Conservation (phyloP, 495 filamentous ascomycete genomes). For the Neurospora intermedia region DNA sequence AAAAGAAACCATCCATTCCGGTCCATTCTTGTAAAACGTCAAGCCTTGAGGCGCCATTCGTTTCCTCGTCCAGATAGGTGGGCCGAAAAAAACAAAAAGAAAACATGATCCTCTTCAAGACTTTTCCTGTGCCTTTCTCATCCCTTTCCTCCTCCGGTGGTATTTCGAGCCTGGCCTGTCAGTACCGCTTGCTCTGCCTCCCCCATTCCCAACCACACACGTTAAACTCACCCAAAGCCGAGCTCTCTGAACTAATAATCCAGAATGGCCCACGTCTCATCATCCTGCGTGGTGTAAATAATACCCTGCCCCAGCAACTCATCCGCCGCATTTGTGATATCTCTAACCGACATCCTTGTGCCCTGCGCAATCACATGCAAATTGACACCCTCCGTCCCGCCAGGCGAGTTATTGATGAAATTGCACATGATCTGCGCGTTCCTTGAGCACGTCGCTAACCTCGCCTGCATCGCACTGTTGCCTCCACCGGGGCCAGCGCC, state of each 20-base stretch:
- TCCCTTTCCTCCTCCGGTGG: background rate
- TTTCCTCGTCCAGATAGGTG: background rate
- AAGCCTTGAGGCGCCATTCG: background rate
- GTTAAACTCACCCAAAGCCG: background rate
- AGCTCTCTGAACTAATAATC: slow-evolving; percentile 37
- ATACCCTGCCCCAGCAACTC: slow-evolving; percentile 62
- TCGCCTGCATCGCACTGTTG: slow-evolving; percentile 2
- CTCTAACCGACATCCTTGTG: slow-evolving; percentile 49
- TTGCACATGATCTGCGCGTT: slow-evolving; percentile 58
- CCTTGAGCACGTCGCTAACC: slow-evolving; percentile 40
- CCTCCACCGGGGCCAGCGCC: slow-evolving; percentile 6
- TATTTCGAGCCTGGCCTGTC: background rate
- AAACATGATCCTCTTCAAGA: background rate
- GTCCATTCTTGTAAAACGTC: background rate
- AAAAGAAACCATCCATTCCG: background rate
- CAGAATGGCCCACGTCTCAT: slow-evolving; percentile 66
- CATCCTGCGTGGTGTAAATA: slow-evolving; percentile 87
- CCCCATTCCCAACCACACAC: background rate
- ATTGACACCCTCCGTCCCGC: slow-evolving; percentile 67
- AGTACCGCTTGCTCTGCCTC: background rate
- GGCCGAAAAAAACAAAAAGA: background rate
- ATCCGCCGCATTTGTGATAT: slow-evolving; percentile 64
- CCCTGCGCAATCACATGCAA: slow-evolving; percentile 58
- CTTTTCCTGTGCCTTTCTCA: background rate
- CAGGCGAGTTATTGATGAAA: slow-evolving; percentile 47